These are phyloP conservation scores for Beauveria sp. DNA, from an alignment of 2,329 filamentous ascomycete genomes.

Conservation along the genomic window DNA sequence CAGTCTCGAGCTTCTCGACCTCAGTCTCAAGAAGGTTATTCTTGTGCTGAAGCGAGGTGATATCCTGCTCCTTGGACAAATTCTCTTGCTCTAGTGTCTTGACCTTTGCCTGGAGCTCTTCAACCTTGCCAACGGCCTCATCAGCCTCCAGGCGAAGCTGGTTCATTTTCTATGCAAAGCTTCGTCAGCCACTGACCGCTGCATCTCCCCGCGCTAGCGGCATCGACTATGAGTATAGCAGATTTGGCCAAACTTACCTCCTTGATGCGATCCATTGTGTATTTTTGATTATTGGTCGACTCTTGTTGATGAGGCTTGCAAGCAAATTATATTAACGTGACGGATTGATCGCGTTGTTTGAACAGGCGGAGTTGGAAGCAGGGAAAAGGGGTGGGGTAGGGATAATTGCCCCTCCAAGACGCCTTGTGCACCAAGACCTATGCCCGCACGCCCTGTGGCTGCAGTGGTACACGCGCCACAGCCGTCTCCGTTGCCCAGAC, in stretches of 20 bases:
- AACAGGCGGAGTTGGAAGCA: constrained; percentile 11
- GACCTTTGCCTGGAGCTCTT: constrained; percentile 81
- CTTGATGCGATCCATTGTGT: constrained; percentile 80
- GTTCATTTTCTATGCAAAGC: constrained; percentile 71
- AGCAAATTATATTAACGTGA: constrained; percentile 1
- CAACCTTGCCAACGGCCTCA: constrained; percentile 69
- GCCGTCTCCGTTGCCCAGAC: constrained; percentile 6
- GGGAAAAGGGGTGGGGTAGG: constrained; percentile 14
- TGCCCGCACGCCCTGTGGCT: constrained; percentile 1
- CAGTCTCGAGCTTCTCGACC: constrained; percentile 83
- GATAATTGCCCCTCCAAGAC: constrained; percentile 13
- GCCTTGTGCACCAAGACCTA: not conserved
- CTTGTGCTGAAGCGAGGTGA: constrained; percentile 92
- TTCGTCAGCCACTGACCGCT: constrained; percentile 18
- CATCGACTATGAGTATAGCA: not conserved
- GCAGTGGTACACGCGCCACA: constrained; percentile 6
- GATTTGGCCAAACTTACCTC: constrained; percentile 52
- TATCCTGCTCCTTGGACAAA: constrained; percentile 94
- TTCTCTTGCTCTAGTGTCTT: constrained; percentile 93
- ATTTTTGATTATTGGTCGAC: constrained; percentile 14
- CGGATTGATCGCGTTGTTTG: constrained; percentile 11
- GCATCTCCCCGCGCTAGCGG: not conserved
- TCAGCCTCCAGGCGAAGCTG: constrained; percentile 91
- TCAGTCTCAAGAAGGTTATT: constrained; percentile 84
- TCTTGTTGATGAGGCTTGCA: constrained; percentile 8